Evolutionary conservation across 2,329 filamentous ascomycete species (phyloP).

Genomic region (Aureobasidium sp.): DNA sequence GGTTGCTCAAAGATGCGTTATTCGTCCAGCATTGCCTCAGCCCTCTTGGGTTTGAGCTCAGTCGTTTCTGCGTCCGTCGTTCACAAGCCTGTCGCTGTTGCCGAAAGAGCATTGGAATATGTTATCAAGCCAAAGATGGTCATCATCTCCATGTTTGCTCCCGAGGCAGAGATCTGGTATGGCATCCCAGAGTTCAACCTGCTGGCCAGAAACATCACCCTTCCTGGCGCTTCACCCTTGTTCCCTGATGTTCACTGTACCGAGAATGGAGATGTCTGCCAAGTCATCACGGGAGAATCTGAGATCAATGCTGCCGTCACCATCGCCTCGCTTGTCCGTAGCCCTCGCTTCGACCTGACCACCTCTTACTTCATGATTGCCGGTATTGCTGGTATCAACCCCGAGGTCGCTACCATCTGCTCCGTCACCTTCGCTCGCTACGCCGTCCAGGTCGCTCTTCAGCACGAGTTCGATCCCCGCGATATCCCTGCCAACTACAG

Average conservation of each 20-base stretch:
- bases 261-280: constrained; percentile 52
- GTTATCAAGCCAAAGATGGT: constrained; percentile 49
- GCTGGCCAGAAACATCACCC: constrained; percentile 25
- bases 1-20: constrained; percentile 4
- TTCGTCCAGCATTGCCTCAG: constrained; percentile 4
- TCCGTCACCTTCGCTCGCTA: constrained; percentile 61
- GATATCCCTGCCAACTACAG: constrained; percentile 57
- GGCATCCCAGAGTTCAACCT: constrained; percentile 24
- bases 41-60: constrained; percentile 10
- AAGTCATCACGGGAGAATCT: constrained; percentile 52
- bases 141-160: constrained; percentile 51
- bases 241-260: constrained; percentile 51
- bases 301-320: constrained; percentile 65
- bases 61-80: constrained; percentile 7
- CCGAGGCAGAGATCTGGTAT: constrained; percentile 22
- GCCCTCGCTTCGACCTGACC: constrained; percentile 52
- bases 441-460: constrained; percentile 63
- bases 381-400: constrained; percentile 68
- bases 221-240: constrained; percentile 24
- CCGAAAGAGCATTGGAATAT: constrained; percentile 19
- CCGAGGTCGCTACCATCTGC: constrained; percentile 55
- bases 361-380: constrained; percentile 62
- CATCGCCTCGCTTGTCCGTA: constrained; percentile 53
- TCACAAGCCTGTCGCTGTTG: constrained; percentile 6
- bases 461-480: constrained; percentile 65